Base-by-base conservation (phyloP, 495 filamentous ascomycete species). In the Platismatia glauca region DNA sequence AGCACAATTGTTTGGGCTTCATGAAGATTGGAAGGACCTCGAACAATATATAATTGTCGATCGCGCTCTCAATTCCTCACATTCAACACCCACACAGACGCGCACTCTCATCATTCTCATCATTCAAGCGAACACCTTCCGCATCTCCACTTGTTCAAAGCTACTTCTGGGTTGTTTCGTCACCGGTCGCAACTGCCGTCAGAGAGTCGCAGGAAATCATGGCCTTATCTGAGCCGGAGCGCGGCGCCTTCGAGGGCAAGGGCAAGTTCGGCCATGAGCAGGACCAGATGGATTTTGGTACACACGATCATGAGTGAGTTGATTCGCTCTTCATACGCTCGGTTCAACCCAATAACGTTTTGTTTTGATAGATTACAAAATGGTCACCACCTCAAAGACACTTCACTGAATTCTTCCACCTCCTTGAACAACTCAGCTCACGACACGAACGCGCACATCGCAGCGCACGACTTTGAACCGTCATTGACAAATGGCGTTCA, bases 221-320 rank as follows among this genome's bases (percentile, higher is more conserved):
- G 81, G 76, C 80, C n/a, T 77, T 82, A 59, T 75, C 74, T 44
- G 72, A 76, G 29, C 66, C 76, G 60, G 78, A 82, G 61, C 71
- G 69, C 50, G 68, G 72, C 66, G 66, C 75, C 61, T 71, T 79
- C 46, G 76, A n/a, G n/a, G n/a, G n/a, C n/a, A n/a, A 79, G 64
- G 74, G 76, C 59, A 84, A 81, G 72, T 70, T 73, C 24, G 71
- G 71, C 64, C 69, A 77, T 41, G 72, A 75, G 69, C 70, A 72
- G 57, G 77, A 79, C 64, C 72, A 74, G 66, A 76, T 78, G 74
- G 72, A 77, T 57, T 57, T 81, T 41, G 72, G 76, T 62, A 44
- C 67, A 39, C 74, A 78, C 24, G 71, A 76, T 59, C 77, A 81
- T 66, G 75, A 74, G 78, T 81, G 70, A 78, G 78, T 78, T 65